A percentile compares a stretch with the other conserved stretches of the same genome.
Conservation (phyloP, 1,284 basidiomycete species). For the Ganoderma resinaceum region DNA sequence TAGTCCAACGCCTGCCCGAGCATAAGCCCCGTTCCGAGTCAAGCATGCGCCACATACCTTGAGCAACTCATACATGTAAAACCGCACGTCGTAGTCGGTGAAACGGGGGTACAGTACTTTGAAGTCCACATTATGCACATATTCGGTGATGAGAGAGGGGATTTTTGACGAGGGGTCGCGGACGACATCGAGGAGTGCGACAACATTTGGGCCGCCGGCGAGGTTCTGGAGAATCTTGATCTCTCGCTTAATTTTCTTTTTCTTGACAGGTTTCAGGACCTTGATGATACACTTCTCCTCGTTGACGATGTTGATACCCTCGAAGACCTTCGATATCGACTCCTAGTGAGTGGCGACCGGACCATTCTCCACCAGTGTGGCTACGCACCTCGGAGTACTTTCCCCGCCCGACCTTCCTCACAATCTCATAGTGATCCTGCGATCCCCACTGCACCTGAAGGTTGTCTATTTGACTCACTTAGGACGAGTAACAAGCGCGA, state of each 20-base stretch:
- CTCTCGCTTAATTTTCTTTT: conserved; percentile 99
- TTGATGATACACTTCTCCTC: conserved; percentile 99
- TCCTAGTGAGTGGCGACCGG: conserved; percentile 10
- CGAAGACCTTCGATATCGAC: conserved; percentile 80
- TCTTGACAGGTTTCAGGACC: conserved; percentile 98
- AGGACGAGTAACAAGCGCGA: conserved; percentile 32
- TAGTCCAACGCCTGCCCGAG: conserved; percentile 87
- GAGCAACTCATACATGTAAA: conserved; percentile 96
- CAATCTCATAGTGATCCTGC: conserved; percentile 99
- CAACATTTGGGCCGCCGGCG: conserved; percentile 92
- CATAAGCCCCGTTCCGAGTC: conserved; percentile 9
- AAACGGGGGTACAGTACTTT: conserved; percentile 97
- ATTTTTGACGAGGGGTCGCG: conserved; percentile 95
- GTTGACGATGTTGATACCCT: conserved; percentile 93
- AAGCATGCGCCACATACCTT: conserved; percentile 62
- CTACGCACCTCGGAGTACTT: conserved; percentile 91
- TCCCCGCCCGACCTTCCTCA: conserved; percentile 95
- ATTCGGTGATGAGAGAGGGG: conserved; percentile 98
- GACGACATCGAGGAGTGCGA: conserved; percentile 93
- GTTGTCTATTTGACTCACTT: conserved; percentile 65
- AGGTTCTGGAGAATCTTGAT: conserved; percentile 99
- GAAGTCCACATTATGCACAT: conserved; percentile 98
- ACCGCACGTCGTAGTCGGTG: conserved; percentile 94
- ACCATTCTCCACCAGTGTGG: conserved; percentile 21
- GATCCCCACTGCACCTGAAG: conserved; percentile 94